A percentile compares a stretch with the other conserved stretches of the same genome.
Conservation (phyloP, 2,329 filamentous ascomycete species). For the Ceratocystis lukuohia region DNA sequence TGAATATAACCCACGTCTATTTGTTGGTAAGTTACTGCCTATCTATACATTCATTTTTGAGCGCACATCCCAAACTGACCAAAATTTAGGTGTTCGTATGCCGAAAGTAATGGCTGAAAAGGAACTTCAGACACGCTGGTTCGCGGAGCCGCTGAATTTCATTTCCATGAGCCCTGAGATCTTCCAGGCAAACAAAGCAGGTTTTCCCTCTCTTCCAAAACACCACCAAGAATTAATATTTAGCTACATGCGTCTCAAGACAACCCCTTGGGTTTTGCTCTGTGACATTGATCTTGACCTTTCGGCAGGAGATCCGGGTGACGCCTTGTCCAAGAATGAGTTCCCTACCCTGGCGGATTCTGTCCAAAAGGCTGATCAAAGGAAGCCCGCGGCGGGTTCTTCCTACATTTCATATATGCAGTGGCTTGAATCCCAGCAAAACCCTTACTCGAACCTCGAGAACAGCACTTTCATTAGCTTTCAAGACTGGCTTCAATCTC, state of each 20-base stretch:
- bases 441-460: constrained; percentile 41
- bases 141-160: constrained; percentile 53
- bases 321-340: constrained; percentile 33
- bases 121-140: constrained; percentile 53
- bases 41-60: neutral
- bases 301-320: constrained; percentile 18
- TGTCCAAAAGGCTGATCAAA: constrained; percentile 27
- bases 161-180: constrained; percentile 40
- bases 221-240: constrained; percentile 49
- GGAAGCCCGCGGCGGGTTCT: constrained; percentile 24
- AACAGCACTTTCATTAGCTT: constrained; percentile 40
- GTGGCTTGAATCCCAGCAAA: constrained; percentile 72
- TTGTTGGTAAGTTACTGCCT: constrained; percentile 50
- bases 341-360: constrained; percentile 64
- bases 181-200: constrained; percentile 48
- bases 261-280: constrained; percentile 49
- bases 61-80: neutral
- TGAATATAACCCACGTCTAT: constrained; percentile 69
- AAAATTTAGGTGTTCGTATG: constrained; percentile 27
- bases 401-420: constrained; percentile 64
- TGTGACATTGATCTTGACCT: constrained; percentile 44
- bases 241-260: constrained; percentile 51
- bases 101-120: constrained; percentile 46
- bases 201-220: constrained; percentile 48
- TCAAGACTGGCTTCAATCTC: constrained; percentile 94